phyloP scores from a whole-genome alignment of 2,329 filamentous ascomycete species.

The Xylariaceae sp. region DNA sequence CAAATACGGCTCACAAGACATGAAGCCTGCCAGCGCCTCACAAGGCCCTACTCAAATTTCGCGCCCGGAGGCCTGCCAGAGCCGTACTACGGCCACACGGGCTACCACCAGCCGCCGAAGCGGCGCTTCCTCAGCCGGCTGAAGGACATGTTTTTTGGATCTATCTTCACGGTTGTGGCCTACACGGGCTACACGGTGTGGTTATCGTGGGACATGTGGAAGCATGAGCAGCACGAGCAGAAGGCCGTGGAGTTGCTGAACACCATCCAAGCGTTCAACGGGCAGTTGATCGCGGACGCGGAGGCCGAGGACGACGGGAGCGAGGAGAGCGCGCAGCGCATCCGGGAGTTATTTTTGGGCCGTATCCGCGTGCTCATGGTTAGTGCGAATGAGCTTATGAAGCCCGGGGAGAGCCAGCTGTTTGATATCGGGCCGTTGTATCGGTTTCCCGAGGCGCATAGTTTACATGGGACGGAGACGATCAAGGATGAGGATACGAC shows the following conservation, averaged over 20 bases:
- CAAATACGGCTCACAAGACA: neutral
- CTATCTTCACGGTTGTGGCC: neutral
- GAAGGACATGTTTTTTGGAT: conserved; percentile 11
- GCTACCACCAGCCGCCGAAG: conserved; percentile 3
- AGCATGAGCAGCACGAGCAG: neutral
- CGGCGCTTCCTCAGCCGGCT: neutral
- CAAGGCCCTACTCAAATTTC: conserved; percentile 11
- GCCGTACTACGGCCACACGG: neutral
- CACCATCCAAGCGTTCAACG: neutral
- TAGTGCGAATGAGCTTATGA: neutral
- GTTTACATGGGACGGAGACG: neutral
- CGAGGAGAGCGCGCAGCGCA: neutral
- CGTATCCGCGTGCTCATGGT: neutral
- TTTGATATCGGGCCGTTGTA: conserved; percentile 1
- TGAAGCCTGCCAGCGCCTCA: neutral
- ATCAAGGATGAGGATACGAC: conserved; percentile 1
- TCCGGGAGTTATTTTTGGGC: neutral
- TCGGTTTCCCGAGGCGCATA: neutral
- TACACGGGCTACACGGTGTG: neutral
- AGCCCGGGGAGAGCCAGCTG: neutral
- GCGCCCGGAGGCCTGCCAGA: conserved; percentile 1
- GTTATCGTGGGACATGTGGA: neutral
- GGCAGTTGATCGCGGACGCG: neutral
- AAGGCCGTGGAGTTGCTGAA: fast-evolving
- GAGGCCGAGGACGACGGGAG: neutral